These are phyloP conservation scores for Pichia sp. DNA, from an alignment of 1,139 yeast genomes.

Conservation along the genomic window DNA sequence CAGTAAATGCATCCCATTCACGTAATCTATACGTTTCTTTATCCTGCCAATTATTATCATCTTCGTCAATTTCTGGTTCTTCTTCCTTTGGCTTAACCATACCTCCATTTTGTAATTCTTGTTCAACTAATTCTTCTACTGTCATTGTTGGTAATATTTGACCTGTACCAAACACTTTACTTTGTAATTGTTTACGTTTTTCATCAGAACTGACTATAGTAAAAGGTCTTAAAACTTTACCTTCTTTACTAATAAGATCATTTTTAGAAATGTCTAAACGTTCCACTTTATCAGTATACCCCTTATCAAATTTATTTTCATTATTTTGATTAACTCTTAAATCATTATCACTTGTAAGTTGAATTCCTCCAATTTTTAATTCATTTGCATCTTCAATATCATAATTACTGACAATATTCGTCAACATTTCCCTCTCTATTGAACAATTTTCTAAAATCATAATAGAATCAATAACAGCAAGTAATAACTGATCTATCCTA, in stretches of 20 bases:
- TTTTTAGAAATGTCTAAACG: constrained; percentile 28
- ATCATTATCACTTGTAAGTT: constrained; percentile 11
- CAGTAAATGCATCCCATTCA: constrained; percentile 91
- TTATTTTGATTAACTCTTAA: constrained; percentile 12
- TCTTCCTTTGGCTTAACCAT: constrained; percentile 50
- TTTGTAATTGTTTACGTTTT: constrained; percentile 46
- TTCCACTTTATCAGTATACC: constrained; percentile 25
- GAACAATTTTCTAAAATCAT: constrained; percentile 11
- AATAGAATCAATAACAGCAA: constrained; percentile 12
- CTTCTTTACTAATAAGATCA: constrained; percentile 52
- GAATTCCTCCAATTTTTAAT: constrained; percentile 32
- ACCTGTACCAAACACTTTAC: constrained; percentile 83
- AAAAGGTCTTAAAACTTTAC: constrained; percentile 79
- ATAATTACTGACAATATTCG: constrained; percentile 4
- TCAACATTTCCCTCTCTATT: constrained; percentile 19
- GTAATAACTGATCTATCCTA: constrained; percentile 8
- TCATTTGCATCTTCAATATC: not conserved
- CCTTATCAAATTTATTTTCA: constrained; percentile 21
- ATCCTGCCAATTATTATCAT: constrained; percentile 43
- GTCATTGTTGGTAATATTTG: constrained; percentile 92
- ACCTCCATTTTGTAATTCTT: constrained; percentile 80
- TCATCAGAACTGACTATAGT: constrained; percentile 46
- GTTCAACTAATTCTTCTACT: constrained; percentile 83
- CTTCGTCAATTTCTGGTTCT: constrained; percentile 45
- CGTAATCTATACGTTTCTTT: constrained; percentile 59